These are phyloP conservation scores for Dissoconium aciculare DNA, from an alignment of 2,329 filamentous ascomycete species.

Conservation along the genomic window DNA sequence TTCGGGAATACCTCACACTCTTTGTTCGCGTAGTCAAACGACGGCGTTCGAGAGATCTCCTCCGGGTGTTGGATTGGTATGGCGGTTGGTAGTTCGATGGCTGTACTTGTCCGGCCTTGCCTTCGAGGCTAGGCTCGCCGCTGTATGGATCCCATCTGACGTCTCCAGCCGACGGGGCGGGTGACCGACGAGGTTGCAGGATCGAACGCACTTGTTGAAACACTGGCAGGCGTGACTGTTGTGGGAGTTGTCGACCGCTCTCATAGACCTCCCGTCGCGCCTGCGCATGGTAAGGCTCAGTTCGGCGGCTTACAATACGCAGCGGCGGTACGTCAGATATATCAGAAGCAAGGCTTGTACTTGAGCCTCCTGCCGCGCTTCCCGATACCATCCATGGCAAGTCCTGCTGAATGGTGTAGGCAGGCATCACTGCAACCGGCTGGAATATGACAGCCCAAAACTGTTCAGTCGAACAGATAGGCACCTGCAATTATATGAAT, in stretches of 20 bases:
- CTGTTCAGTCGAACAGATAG: no score
- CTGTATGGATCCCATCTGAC: background rate
- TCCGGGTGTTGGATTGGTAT: background rate
- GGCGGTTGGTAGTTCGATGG: slow-evolving; percentile 1
- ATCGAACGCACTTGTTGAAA: slow-evolving; percentile 23
- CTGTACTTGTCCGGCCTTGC: background rate
- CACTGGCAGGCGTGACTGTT: slow-evolving; percentile 18
- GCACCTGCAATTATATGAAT: no score
- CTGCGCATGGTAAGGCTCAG: slow-evolving; percentile 10
- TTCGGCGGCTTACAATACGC: slow-evolving; percentile 9
- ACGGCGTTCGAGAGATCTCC: background rate
- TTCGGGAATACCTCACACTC: background rate
- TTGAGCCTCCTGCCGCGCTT: background rate
- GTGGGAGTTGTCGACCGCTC: slow-evolving; percentile 11
- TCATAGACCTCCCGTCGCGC: slow-evolving; percentile 14
- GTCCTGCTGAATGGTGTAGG: slow-evolving; percentile 23
- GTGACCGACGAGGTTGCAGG: slow-evolving; percentile 10
- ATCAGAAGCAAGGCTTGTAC: slow-evolving; percentile 7
- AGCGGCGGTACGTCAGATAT: slow-evolving; percentile 14
- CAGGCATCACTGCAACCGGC: slow-evolving; percentile 25
- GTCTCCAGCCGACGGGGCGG: background rate
- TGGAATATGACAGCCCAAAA: no score
- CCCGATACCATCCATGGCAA: slow-evolving; percentile 14
- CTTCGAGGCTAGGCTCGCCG: slow-evolving; percentile 3
- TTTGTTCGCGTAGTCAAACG: background rate